Evolutionary conservation across 1,139 yeast genomes (phyloP).

Genomic region (Scheffersomyces stambukii): DNA sequence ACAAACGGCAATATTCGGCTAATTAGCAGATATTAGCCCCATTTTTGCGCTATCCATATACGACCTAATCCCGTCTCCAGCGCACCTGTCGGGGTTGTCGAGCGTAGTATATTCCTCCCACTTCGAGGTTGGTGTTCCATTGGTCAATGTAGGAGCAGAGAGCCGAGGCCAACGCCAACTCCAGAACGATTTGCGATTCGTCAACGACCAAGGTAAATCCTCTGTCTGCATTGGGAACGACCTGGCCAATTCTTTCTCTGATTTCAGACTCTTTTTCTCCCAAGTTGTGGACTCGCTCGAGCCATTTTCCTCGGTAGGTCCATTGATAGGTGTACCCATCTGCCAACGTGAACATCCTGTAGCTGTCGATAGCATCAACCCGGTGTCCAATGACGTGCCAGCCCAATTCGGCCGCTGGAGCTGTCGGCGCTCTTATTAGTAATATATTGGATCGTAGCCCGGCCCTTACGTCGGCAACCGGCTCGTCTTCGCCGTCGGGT

Average conservation of each 20-base stretch:
- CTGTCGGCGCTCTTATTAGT: constrained; percentile 45
- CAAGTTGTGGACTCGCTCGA: constrained; percentile 52
- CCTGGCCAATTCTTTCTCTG: constrained; percentile 56
- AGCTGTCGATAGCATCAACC: constrained; percentile 60
- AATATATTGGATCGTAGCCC: constrained; percentile 57
- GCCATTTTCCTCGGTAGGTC: constrained; percentile 55
- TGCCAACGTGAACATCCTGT: constrained; percentile 53
- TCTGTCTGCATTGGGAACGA: constrained; percentile 40
- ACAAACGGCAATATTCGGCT: too few relatives aligned
- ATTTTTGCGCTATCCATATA: too few relatives aligned
- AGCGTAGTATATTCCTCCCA: constrained; percentile 60
- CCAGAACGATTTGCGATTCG: constrained; percentile 49
- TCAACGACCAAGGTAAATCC: constrained; percentile 55
- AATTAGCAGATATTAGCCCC: too few relatives aligned
- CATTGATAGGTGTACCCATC: constrained; percentile 62
- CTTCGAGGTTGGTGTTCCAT: constrained; percentile 58
- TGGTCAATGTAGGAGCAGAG: constrained; percentile 59
- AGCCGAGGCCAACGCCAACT: constrained; percentile 56
- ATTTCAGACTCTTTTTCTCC: constrained; percentile 63
- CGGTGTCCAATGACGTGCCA: constrained; percentile 58
- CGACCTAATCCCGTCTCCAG: constrained; percentile 55
- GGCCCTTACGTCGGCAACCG: constrained; percentile 56
- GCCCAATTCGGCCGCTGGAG: constrained; percentile 53
- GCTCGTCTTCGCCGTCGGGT: constrained; percentile 46
- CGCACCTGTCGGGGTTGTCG: constrained; percentile 48